Evolutionary conservation across 805 yeast genomes (phyloP), one percentile per base, ranked within the genome.

Genomic region (Komagataella phaffii): DNA sequence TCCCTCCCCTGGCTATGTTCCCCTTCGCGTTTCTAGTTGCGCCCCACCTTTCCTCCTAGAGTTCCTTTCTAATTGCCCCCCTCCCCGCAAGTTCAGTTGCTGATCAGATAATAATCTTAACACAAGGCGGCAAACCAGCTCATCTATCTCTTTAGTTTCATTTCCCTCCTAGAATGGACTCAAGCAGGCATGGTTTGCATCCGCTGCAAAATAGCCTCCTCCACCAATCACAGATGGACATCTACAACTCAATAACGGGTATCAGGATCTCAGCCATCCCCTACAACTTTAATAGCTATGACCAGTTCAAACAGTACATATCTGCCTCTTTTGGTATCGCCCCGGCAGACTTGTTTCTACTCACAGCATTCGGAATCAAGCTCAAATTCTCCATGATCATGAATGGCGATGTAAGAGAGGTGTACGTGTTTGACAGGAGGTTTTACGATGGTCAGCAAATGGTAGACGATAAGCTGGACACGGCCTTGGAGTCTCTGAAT

Each of bases 311-410:
- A 55, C 65, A 60, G 24, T 73, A 67, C 55, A 68, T 77, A 18
- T 53, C 69, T 6, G 61, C 65, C 3, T 65, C 70, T 45, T 71
- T 77, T 62, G 58, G 58, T 46, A 74, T 77, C 1, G 71, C 76
- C 0, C 43, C 56, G 0, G 68, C 64, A 23, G 71, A 73, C 50
- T 57, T 74, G 46, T 71, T 84, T 56, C 65, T 85, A 12, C 64
- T 85, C 44, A 74, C 88, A 2, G 79, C 88, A 1, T 81, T 76
- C 61, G 90, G 90, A 0, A 72, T 78, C 48, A 79, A 76, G 57
- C 67, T 85, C 55, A 80, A 76, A 61, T 75, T 69, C 61, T 72
- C 70, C 59, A 72, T 71, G 72, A 69, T 72, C 47, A 68, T 65
- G 3, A 66, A 64, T 53, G 69, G 76, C 56, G 82, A 78, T 53